A percentile compares a stretch with the other conserved stretches of the same genome.
phyloP scores from a whole-genome alignment of 2,329 filamentous ascomycete genomes.

The Xylariaceae sp. region DNA sequence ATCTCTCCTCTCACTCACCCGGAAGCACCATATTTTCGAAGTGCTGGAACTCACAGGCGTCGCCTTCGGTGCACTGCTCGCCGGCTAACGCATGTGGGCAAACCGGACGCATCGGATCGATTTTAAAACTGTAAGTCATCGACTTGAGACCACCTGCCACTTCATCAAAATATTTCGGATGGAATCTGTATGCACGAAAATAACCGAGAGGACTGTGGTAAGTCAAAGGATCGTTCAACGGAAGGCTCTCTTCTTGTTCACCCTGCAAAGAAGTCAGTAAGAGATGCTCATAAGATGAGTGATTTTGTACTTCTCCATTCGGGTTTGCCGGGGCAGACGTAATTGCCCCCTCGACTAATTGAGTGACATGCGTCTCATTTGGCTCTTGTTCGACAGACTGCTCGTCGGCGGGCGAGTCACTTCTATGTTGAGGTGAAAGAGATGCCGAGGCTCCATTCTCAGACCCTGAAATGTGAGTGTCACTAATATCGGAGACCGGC shows the following conservation, averaged over 20 bases:
- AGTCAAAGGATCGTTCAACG: slow-evolving; percentile 50
- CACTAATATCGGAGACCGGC: slow-evolving; percentile 25
- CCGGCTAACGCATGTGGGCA: slow-evolving; percentile 77
- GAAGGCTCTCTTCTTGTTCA: slow-evolving; percentile 15
- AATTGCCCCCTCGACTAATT: slow-evolving; percentile 9
- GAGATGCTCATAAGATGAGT: slow-evolving; percentile 32
- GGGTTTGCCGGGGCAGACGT: slow-evolving; percentile 15
- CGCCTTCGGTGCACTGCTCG: slow-evolving; percentile 70
- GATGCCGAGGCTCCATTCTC: slow-evolving; percentile 8
- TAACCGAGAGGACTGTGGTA: slow-evolving; percentile 83
- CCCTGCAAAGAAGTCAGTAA: slow-evolving; percentile 37
- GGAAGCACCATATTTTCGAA: slow-evolving; percentile 71
- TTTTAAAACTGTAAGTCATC: slow-evolving; percentile 89
- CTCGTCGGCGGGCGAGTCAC: slow-evolving; percentile 11
- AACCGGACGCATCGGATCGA: slow-evolving; percentile 72
- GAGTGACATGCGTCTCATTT: slow-evolving; percentile 27
- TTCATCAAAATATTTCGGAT: slow-evolving; percentile 71
- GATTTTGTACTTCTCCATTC: slow-evolving; percentile 37
- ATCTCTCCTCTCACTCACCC: slow-evolving; percentile 63
- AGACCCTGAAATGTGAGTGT: slow-evolving; percentile 9
- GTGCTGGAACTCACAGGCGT: slow-evolving; percentile 76
- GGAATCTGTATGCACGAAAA: slow-evolving; percentile 89
- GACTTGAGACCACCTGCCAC: slow-evolving; percentile 81
- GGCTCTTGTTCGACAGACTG: slow-evolving; percentile 26
- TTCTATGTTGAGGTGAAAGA: slow-evolving; percentile 4